Percentiles rank a stretch among this genome's conserved stretches.
Conservation (phyloP, 2,329 filamentous ascomycete genomes). For the Chaetomium globosum region DNA sequence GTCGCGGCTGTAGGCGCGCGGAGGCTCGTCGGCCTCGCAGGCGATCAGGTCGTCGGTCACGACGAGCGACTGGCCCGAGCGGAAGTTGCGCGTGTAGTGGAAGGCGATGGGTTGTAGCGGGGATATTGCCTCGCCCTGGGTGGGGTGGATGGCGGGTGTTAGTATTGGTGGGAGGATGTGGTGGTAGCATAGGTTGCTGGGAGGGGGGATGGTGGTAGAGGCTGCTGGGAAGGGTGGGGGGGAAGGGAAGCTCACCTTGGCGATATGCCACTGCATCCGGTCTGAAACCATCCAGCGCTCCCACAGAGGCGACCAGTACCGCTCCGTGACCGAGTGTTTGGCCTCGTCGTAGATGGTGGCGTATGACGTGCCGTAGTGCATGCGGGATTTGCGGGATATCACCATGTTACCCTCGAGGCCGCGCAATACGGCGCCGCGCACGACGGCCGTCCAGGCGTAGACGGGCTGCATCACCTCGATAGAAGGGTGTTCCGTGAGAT, state of each 20-base stretch:
- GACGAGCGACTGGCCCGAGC: conserved; percentile 72
- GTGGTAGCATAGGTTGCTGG: background rate
- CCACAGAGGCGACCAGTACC: conserved; percentile 80
- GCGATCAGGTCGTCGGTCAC: conserved; percentile 81
- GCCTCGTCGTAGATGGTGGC: conserved; percentile 78
- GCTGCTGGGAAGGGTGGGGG: background rate
- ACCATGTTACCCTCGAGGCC: conserved; percentile 80
- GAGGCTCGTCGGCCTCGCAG: conserved; percentile 69
- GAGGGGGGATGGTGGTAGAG: background rate
- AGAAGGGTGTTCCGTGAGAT: conserved; percentile 50
- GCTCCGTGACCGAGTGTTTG: conserved; percentile 70
- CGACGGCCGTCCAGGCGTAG: conserved; percentile 80
- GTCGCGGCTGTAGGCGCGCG: conserved; percentile 60
- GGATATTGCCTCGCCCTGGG: conserved; percentile 74
- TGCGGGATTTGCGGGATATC: conserved; percentile 70
- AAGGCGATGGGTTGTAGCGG: conserved; percentile 75
- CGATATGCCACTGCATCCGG: conserved; percentile 84
- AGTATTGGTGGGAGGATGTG: background rate
- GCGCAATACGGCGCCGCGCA: conserved; percentile 73
- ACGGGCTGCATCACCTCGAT: conserved; percentile 82
- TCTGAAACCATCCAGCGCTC: conserved; percentile 82
- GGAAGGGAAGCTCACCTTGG: conserved; percentile 56
- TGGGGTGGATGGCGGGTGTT: background rate
- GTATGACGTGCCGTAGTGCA: conserved; percentile 80
- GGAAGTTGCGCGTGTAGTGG: conserved; percentile 84